phyloP scores from a whole-genome alignment of 495 filamentous ascomycete species.

The Letharia lupina region DNA sequence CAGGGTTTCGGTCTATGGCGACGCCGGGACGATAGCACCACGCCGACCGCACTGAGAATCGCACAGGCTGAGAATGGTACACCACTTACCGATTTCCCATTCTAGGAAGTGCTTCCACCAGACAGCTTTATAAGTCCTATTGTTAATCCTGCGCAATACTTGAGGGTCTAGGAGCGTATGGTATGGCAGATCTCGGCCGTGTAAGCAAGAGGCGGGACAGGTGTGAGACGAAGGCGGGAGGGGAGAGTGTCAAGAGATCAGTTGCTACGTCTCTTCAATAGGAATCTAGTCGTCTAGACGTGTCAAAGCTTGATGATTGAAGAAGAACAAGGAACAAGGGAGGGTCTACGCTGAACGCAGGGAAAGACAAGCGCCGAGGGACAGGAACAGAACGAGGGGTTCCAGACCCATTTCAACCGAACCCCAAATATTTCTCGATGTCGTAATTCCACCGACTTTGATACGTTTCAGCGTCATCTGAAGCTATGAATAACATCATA shows the following conservation, averaged over 20 bases:
- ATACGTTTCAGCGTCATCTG: background rate
- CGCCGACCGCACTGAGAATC: background rate
- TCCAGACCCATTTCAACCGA: slow-evolving; percentile 4
- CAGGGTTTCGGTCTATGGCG: background rate
- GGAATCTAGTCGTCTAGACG: background rate
- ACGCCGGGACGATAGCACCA: background rate
- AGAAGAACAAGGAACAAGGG: background rate
- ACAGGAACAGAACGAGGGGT: slow-evolving; percentile 3
- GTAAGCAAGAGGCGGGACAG: background rate
- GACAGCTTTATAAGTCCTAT: background rate
- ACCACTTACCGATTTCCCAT: slow-evolving; percentile 22
- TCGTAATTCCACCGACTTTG: background rate
- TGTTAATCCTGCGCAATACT: background rate
- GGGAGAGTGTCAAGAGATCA: background rate
- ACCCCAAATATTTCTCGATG: background rate
- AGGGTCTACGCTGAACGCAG: slow-evolving; percentile 6
- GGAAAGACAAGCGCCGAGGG: slow-evolving; percentile 4
- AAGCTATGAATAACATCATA: slow-evolving; percentile 50
- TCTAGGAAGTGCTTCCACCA: slow-evolving; percentile 8
- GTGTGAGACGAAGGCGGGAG: background rate
- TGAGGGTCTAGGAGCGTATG: background rate
- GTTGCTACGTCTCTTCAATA: background rate
- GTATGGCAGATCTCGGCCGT: background rate
- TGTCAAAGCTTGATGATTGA: background rate
- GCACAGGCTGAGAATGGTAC: slow-evolving; percentile 6